Evolutionary conservation across 2,329 filamentous ascomycete species (phyloP), one percentile per base, ranked within the genome.

Genomic region (Tolypocladium nubicola): DNA sequence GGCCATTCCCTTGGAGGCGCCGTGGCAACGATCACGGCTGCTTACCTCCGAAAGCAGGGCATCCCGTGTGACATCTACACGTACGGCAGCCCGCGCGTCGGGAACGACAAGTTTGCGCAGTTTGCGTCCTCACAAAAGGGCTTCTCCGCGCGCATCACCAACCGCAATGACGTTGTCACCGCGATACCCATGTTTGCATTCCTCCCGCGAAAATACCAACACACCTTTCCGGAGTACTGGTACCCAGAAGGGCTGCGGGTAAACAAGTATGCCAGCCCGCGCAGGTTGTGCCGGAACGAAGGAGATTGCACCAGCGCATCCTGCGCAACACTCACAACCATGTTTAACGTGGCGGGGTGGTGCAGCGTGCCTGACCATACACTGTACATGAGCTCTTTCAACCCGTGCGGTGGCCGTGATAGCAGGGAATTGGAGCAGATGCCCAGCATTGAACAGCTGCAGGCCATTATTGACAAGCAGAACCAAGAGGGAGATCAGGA

Each of bases 191-290:
- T 82, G 58, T 55, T 79, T 47, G 69, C 86, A 56, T 79, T 80
- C 11, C 6, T 14, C n/a, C 33, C 6, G 13, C 19, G 16, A 23
- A 3, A 14, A 41, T 90, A 83, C 73, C 72, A 78, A 43, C 87
- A 89, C 69, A 80, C 82, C n/a, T 80, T 75, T 21, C 85, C 86
- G 1, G 87, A 90, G 74, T 89, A 84, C 71, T 89, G 82, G 77
- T 74, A 50, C 40, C 3, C 14, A 4, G 14, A 40, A 1, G 43
- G 86, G 39, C 67, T 73, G 11, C 66, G 64, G 7, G 62, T 67
- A 19, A 65, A 62, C 54, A 71, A 68, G 7, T 63, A 68, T 45
- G 61, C 69, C 6, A 21, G 40, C 40, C 40, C 19, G 7, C 19
- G 16, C 19, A 41, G 16, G 8, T 1, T n/a, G 40, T 55, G 41